These are phyloP conservation scores for Astragalus glycyphyllos DNA, from an alignment of 306 rosid genomes.

Conservation along the genomic window DNA sequence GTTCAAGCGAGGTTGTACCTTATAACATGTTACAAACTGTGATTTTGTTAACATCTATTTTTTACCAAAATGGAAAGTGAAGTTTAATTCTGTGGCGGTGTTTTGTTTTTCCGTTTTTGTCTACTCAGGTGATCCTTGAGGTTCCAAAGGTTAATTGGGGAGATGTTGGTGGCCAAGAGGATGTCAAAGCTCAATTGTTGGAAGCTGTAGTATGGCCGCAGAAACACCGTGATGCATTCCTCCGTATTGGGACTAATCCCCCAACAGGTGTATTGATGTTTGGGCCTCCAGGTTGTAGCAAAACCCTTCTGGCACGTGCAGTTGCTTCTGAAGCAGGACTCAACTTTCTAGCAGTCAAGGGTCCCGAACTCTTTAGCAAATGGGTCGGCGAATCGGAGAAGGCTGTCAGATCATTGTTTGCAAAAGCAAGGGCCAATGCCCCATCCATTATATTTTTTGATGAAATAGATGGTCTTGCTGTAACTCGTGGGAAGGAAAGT, in stretches of 20 bases:
- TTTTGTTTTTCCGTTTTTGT: slow-evolving; percentile 7
- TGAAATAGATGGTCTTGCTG: slow-evolving; percentile 92
- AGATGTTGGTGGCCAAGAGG: slow-evolving; percentile 94
- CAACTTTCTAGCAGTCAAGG: slow-evolving; percentile 93
- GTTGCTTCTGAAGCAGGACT: slow-evolving; percentile 91
- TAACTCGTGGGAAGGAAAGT: slow-evolving; percentile 83
- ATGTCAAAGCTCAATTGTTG: slow-evolving; percentile 81
- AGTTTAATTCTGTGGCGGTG: slow-evolving; percentile 5
- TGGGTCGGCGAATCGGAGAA: slow-evolving; percentile 99
- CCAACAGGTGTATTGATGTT: slow-evolving; percentile 85
- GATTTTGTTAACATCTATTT: neutral
- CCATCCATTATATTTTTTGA: slow-evolving; percentile 90
- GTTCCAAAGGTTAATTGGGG: slow-evolving; percentile 96
- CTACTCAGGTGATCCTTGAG: slow-evolving; percentile 77
- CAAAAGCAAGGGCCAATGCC: slow-evolving; percentile 96
- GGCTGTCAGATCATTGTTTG: slow-evolving; percentile 87
- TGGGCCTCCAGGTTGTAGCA: slow-evolving; percentile 99
- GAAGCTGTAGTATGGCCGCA: slow-evolving; percentile 98
- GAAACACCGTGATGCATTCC: slow-evolving; percentile 78
- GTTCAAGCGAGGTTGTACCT: slow-evolving; percentile 27
- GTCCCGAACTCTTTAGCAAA: slow-evolving; percentile 96
- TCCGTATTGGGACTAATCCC: slow-evolving; percentile 81
- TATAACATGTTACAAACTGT: slow-evolving; percentile 16
- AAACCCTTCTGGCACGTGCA: slow-evolving; percentile 95
- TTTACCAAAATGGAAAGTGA: slow-evolving; percentile 13